Evolutionary conservation across 164 flowering plant species (phyloP).

Genomic region (Tinospora cordifolia): DNA sequence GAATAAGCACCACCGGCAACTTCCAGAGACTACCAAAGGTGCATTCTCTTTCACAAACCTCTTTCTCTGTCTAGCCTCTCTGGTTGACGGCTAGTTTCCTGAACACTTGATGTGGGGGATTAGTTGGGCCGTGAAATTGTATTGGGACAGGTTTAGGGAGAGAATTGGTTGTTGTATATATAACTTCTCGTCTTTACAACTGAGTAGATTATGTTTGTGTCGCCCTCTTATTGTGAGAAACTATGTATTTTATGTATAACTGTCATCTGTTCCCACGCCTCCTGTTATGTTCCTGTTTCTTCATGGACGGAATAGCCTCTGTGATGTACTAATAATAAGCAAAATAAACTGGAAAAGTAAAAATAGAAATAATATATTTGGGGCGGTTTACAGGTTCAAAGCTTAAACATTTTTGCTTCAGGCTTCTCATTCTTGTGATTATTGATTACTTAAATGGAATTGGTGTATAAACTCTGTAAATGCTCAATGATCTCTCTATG

Average conservation of each 20-base stretch:
- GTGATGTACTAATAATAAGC: background rate
- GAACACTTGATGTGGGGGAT: background rate
- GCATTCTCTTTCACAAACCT: background rate
- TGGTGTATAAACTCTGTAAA: too few species aligned
- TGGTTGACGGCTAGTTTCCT: background rate
- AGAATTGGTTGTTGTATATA: background rate
- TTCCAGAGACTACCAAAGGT: background rate
- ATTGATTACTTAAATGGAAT: background rate
- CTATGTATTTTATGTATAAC: background rate
- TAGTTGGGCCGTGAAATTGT: background rate
- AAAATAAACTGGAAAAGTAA: background rate
- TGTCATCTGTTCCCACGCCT: background rate
- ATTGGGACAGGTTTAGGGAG: background rate
- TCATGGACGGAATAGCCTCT: background rate
- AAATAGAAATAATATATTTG: background rate
- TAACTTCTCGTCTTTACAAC: background rate
- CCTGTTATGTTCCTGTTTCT: background rate
- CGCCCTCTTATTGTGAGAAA: background rate
- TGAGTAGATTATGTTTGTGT: background rate
- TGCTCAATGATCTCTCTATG: too few species aligned
- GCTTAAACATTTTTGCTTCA: background rate
- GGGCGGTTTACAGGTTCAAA: background rate
- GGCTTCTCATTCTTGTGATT: background rate
- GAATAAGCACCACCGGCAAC: background rate
- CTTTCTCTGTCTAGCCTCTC: background rate